Conservation (phyloP, 768 basidiomycete genomes). For the Lanmaoa rubissima region DNA sequence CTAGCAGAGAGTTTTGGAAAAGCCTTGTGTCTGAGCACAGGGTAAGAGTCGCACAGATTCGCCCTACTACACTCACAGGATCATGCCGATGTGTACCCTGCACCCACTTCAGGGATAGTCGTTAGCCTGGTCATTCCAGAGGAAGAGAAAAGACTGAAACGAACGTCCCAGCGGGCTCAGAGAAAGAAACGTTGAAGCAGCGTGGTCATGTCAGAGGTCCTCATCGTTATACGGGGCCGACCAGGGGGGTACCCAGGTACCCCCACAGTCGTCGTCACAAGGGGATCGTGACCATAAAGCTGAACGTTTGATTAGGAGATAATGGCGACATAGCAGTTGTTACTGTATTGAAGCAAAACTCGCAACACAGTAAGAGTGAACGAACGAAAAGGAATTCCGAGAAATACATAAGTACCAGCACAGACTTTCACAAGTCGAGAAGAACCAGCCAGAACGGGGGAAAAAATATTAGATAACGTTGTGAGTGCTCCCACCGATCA, state of each 20-base stretch:
- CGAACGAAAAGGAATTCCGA: too few species aligned
- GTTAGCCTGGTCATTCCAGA: background rate
- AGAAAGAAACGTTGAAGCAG: background rate
- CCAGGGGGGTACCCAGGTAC: background rate
- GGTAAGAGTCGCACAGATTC: background rate
- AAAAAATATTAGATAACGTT: too few species aligned
- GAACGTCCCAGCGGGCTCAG: background rate
- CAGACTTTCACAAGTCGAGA: too few species aligned
- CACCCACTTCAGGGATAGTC: background rate
- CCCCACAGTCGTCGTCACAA: background rate
- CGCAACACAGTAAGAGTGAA: too few species aligned
- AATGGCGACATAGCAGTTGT: too few species aligned
- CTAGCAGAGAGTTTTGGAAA: background rate
- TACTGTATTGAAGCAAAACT: too few species aligned
- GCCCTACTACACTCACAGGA: too few species aligned
- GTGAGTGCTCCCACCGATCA: too few species aligned
- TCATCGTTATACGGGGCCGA: background rate
- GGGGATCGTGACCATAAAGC: background rate
- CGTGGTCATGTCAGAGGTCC: background rate
- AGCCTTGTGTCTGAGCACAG: background rate
- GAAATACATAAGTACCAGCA: too few species aligned
- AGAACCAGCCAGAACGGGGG: too few species aligned
- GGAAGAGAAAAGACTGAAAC: background rate
- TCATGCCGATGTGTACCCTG: too few species aligned
- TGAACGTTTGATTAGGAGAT: too few species aligned